Evolutionary conservation across 108 stramenopile genomes (phyloP).

Genomic region (Seminavis robusta): DNA sequence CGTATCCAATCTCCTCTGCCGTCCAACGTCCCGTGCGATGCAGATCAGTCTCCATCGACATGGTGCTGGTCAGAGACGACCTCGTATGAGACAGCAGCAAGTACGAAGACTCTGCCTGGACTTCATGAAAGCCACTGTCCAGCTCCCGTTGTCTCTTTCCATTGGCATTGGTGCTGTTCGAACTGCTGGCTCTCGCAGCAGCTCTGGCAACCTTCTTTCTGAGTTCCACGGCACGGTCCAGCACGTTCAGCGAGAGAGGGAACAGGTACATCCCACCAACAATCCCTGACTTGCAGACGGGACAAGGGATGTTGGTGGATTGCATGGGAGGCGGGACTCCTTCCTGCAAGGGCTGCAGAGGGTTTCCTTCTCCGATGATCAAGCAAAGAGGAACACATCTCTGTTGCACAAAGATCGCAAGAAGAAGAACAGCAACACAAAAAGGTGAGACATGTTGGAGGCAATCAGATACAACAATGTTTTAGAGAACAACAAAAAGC

Average conservation of each 20-base stretch:
- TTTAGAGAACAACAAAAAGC: neutral
- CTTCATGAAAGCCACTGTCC: slow-evolving; percentile 16
- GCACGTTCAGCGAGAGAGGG: slow-evolving; percentile 28
- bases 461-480: neutral
- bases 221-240: slow-evolving; percentile 40
- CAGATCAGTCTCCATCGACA: slow-evolving; percentile 17
- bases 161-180: slow-evolving; percentile 3
- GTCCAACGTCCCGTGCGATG: slow-evolving; percentile 82
- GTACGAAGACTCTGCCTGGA: slow-evolving; percentile 34
- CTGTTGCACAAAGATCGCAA: slow-evolving; percentile 3
- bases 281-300: slow-evolving; percentile 22
- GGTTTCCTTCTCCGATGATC: slow-evolving; percentile 19
- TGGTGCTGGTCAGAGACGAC: slow-evolving; percentile 17
- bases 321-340: too few species aligned
- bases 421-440: too few species aligned
- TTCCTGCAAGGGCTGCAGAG: slow-evolving; percentile 14
- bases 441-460: too few species aligned
- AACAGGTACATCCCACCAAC: slow-evolving; percentile 34
- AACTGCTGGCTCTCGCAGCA: neutral
- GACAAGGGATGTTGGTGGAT: slow-evolving; percentile 23
- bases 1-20: slow-evolving; percentile 58
- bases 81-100: slow-evolving; percentile 24
- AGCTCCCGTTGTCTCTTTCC: too few species aligned
- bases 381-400: slow-evolving; percentile 41
- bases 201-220: slow-evolving; percentile 17